Evolutionary conservation across 441 rosid species (phyloP), one percentile per base, ranked within the genome.

Genomic region (Erysimum pusillum): DNA sequence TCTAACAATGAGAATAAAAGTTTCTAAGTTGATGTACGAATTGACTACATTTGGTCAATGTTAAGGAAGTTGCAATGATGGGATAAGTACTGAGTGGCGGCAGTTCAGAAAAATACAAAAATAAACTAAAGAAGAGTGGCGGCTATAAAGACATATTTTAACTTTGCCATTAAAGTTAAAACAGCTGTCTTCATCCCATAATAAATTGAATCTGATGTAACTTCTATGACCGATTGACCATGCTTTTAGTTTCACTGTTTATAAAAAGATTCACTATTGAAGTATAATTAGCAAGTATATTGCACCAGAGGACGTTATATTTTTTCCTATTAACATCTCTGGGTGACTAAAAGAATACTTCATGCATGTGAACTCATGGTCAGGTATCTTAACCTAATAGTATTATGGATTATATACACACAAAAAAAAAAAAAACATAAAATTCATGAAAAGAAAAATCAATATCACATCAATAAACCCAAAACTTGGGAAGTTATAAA

Each of bases 1-100:
- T 25, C 2, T 25, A 25, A 25, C 28, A 25, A 51, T 22, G 14
- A 22, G 31, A 9, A 11, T 11, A 5, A 5, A 11, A 22, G 28
- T 25, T 25, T 25, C 28, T 25, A 14, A 20, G 31, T 20, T 12
- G 6, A 20, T 52, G 32, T 52, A 52, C 14, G 8, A 32, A 9
- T 32, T 57, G 4, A 31, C 41, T 8, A 31, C 45, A 3, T 69
- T 7, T 5, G 44, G 54, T 54, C 41, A 13, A 69, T 36, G 39
- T n/a, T n/a, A 35, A 49, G 46, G 9, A 25, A 15, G 63, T 32
- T 71, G 31, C 57, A 39, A 11, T 13, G 22, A 34, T 1, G 38
- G 8, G 59, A 64, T 64, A 36, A 31, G 49, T 22, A 65, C 13
- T 56, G 38, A 44, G n/a, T 45, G 72, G 71, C 72, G 78, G 72